These are phyloP conservation scores for Mikania micrantha DNA, from an alignment of 129 eudicot species.

Conservation along the genomic window DNA sequence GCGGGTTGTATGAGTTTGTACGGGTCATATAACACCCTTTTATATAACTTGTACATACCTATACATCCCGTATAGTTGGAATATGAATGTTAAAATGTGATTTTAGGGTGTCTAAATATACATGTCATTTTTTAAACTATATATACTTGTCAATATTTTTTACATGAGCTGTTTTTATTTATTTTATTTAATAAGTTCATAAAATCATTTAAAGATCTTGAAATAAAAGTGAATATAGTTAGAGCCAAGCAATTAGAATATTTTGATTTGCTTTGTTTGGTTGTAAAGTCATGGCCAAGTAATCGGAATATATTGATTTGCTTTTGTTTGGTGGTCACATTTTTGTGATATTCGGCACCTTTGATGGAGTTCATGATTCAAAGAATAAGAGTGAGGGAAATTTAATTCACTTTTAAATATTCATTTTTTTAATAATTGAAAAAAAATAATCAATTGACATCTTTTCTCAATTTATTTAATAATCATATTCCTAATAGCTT, in stretches of 20 bases:
- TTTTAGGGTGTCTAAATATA: too few species aligned
- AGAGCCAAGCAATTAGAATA: conserved; percentile 11
- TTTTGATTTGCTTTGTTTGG: neutral
- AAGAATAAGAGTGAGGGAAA: neutral
- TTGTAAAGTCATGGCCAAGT: neutral
- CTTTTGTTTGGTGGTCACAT: neutral
- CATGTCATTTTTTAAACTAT: too few species aligned
- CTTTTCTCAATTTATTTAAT: neutral
- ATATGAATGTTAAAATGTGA: too few species aligned
- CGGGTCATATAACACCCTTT: too few species aligned
- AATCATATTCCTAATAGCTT: neutral
- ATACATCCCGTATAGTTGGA: too few species aligned
- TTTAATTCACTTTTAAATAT: neutral
- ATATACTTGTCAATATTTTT: too few species aligned
- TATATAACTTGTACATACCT: too few species aligned
- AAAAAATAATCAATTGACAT: neutral
- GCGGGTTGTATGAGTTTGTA: too few species aligned
- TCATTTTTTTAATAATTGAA: too few species aligned
- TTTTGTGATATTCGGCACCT: neutral
- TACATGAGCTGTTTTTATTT: neutral
- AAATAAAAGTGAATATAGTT: neutral
- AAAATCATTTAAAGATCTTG: neutral
- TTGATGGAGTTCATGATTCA: neutral
- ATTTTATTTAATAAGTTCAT: neutral
- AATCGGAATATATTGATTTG: conserved; percentile 1